phyloP scores from a whole-genome alignment of 768 basidiomycete genomes.

The Punctularia strigosozonata region DNA sequence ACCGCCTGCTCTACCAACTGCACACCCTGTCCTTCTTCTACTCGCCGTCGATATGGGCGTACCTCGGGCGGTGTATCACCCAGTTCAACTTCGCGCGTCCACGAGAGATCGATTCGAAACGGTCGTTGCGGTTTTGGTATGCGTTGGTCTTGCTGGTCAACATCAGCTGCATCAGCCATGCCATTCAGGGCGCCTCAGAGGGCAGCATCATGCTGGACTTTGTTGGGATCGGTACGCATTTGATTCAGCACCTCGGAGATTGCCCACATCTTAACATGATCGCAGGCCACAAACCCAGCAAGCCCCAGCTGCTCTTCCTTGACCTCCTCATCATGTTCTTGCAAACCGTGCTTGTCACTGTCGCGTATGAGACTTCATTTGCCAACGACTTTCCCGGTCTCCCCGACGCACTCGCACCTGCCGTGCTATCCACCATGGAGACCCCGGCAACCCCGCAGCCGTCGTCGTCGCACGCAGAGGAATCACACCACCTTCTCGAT shows the following conservation, averaged over 20 bases:
- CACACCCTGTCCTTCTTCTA: slow-evolving; percentile 69
- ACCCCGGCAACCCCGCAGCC: slow-evolving; percentile 11
- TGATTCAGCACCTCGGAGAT: slow-evolving; percentile 1
- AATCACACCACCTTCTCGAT: not conserved
- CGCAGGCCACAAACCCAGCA: slow-evolving; percentile 51
- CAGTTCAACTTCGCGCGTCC: slow-evolving; percentile 62
- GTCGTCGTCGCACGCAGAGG: slow-evolving; percentile 1
- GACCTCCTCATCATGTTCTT: slow-evolving; percentile 58
- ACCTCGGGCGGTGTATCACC: slow-evolving; percentile 39
- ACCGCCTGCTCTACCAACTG: slow-evolving; percentile 59
- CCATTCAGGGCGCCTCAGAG: slow-evolving; percentile 35
- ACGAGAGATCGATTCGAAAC: slow-evolving; percentile 49
- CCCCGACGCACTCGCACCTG: slow-evolving; percentile 26
- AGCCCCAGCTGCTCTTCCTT: slow-evolving; percentile 48
- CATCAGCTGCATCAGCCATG: slow-evolving; percentile 42
- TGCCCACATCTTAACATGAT: slow-evolving; percentile 7
- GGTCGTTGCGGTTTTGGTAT: slow-evolving; percentile 63
- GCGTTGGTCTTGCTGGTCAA: slow-evolving; percentile 47
- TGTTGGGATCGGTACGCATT: slow-evolving; percentile 59
- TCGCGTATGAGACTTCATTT: slow-evolving; percentile 54
- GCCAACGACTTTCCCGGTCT: slow-evolving; percentile 28
- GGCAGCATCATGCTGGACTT: slow-evolving; percentile 68
- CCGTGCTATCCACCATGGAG: slow-evolving; percentile 16
- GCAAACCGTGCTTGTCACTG: slow-evolving; percentile 53
- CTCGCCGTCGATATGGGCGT: slow-evolving; percentile 51